These are phyloP conservation scores for Plantago elongata DNA, from an alignment of 257 asterid species.

Conservation along the genomic window DNA sequence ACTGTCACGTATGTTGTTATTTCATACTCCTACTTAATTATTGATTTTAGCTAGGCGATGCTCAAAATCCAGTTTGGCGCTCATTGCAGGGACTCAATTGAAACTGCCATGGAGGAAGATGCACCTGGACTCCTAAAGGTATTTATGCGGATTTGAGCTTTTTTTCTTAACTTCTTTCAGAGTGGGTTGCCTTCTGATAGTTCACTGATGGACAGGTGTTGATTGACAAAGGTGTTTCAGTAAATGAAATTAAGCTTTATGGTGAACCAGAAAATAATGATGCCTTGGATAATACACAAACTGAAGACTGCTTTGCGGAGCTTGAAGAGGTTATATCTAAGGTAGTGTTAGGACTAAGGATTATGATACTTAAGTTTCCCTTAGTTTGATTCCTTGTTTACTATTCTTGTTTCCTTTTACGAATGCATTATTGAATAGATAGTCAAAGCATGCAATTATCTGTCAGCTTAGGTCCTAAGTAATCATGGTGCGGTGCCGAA, in stretches of 20 bases:
- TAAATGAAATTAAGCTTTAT: slow-evolving; percentile 81
- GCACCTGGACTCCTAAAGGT: slow-evolving; percentile 98
- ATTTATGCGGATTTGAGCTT: slow-evolving; percentile 14
- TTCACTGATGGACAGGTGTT: slow-evolving; percentile 47
- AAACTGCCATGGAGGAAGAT: slow-evolving; percentile 94
- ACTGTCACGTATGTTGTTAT: slow-evolving; percentile 65
- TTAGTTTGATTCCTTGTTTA: slow-evolving; percentile 19
- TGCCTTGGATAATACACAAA: slow-evolving; percentile 58
- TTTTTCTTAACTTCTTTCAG: slow-evolving; percentile 15
- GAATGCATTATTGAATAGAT: not conserved
- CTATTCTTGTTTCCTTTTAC: slow-evolving; percentile 3
- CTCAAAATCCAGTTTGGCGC: slow-evolving; percentile 16
- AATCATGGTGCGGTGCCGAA: not conserved
- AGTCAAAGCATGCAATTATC: not conserved
- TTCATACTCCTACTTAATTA: not conserved
- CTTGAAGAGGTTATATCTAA: slow-evolving; percentile 64
- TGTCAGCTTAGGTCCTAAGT: not conserved
- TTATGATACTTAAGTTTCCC: slow-evolving; percentile 16
- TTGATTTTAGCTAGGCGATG: not conserved
- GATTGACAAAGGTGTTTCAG: slow-evolving; percentile 60
- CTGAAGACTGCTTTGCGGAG: slow-evolving; percentile 57
- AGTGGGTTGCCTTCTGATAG: slow-evolving; percentile 21
- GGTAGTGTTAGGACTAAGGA: slow-evolving; percentile 39
- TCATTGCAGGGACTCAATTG: slow-evolving; percentile 71
- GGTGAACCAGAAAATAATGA: slow-evolving; percentile 63